A percentile compares a stretch with the other conserved stretches of the same genome.
These are phyloP conservation scores for Naegleria fowleri DNA, from an alignment of 208 protist species.

Conservation along the genomic window DNA sequence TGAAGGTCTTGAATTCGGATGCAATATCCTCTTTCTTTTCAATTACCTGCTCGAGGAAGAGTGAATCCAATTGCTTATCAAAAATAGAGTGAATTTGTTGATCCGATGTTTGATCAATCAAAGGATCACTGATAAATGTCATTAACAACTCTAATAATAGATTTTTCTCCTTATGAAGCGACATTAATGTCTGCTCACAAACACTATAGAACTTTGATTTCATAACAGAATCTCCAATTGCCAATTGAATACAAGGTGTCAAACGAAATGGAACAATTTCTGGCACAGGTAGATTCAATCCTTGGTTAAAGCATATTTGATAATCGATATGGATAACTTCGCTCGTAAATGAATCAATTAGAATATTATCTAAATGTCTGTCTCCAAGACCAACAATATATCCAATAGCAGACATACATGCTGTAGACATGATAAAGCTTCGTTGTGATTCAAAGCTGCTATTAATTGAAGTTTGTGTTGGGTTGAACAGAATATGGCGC, in stretches of 20 bases:
- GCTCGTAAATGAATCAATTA: slow-evolving; percentile 52
- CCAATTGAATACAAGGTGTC: slow-evolving; percentile 53
- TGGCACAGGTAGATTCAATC: slow-evolving; percentile 53
- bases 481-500: slow-evolving; percentile 26
- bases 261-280: slow-evolving; percentile 70
- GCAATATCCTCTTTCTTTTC: neutral
- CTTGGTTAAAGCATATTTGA: slow-evolving; percentile 74
- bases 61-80: neutral
- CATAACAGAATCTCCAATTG: slow-evolving; percentile 53
- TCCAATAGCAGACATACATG: slow-evolving; percentile 63
- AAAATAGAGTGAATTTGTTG: neutral
- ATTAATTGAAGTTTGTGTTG: neutral
- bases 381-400: slow-evolving; percentile 73
- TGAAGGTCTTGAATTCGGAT: neutral
- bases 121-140: slow-evolving; percentile 70
- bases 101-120: slow-evolving; percentile 54
- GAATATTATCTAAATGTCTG: slow-evolving; percentile 70
- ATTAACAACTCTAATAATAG: slow-evolving; percentile 58
- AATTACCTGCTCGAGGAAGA: neutral
- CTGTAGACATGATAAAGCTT: slow-evolving; percentile 36
- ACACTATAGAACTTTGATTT: slow-evolving; percentile 47
- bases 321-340: slow-evolving; percentile 75
- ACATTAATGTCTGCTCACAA: slow-evolving; percentile 39
- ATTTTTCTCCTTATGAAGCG: slow-evolving; percentile 36
- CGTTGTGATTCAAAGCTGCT: neutral